Conservation (phyloP, 2,329 filamentous ascomycete species). For the Gaeumannomyces tritici region DNA sequence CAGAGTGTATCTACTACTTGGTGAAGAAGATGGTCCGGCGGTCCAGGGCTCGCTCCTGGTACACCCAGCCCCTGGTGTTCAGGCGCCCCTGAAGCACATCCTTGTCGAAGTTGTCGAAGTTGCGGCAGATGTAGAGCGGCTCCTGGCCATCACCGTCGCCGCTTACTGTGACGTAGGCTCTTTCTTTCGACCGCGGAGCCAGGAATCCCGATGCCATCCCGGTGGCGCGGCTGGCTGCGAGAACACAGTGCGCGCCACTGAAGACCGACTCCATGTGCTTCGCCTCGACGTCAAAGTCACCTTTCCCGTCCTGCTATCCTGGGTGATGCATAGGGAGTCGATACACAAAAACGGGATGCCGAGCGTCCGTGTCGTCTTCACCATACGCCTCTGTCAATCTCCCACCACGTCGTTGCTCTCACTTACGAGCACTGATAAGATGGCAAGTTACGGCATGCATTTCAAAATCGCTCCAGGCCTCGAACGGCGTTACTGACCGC, state of each 20-base stretch:
- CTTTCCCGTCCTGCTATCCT: conserved; percentile 2
- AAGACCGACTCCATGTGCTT: background rate
- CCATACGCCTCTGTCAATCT: conserved; percentile 11
- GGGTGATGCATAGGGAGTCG: conserved; percentile 15
- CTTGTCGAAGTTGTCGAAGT: conserved; percentile 9
- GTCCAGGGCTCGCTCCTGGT: conserved; percentile 27
- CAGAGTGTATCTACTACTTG: conserved; percentile 24
- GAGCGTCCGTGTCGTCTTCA: conserved; percentile 7
- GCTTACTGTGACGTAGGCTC: background rate
- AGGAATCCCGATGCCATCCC: background rate
- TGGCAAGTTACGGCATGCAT: too few relatives aligned
- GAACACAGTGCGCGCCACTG: background rate
- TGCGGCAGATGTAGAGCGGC: background rate
- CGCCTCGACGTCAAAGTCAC: background rate
- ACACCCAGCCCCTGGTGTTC: conserved; percentile 26
- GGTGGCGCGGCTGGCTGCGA: background rate
- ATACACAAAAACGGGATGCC: conserved; percentile 13
- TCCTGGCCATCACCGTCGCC: background rate
- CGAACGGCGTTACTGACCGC: too few relatives aligned
- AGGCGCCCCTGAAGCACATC: conserved; percentile 21
- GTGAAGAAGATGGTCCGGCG: conserved; percentile 27
- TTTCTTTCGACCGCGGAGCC: too few relatives aligned
- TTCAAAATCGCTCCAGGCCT: too few relatives aligned
- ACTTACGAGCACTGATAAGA: too few relatives aligned
- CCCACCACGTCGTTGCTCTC: too few relatives aligned